Conservation (phyloP, 148 eudicot genomes). For the Suaeda aralocaspica region DNA sequence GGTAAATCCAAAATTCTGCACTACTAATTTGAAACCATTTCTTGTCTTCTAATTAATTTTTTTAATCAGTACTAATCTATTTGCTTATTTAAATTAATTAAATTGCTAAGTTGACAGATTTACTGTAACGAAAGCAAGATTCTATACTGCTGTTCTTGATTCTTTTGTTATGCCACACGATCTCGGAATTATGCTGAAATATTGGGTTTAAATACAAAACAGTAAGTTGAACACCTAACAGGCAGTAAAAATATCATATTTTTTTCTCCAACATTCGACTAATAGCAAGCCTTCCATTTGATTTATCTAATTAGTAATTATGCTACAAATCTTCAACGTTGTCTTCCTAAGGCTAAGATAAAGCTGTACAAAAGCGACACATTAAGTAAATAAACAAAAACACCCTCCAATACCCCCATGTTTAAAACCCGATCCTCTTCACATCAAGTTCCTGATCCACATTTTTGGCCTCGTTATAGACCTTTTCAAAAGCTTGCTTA, state of each 20-base stretch:
- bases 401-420: neutral
- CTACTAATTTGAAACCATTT: neutral
- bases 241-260: neutral
- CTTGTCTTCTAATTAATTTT: neutral
- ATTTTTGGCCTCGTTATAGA: conserved; percentile 55
- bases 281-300: conserved; percentile 3
- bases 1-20: neutral
- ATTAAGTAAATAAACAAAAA: neutral
- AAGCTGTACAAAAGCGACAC: neutral
- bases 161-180: neutral
- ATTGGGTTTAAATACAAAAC: conserved; percentile 1
- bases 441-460: conserved; percentile 51
- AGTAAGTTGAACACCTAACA: conserved; percentile 13
- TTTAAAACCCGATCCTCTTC: conserved; percentile 46
- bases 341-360: neutral
- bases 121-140: neutral
- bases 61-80: conserved; percentile 9
- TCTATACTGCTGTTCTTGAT: conserved; percentile 14
- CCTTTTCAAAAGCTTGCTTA: conserved; percentile 58
- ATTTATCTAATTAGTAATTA: neutral
- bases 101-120: conserved; percentile 11
- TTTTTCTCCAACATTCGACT: neutral
- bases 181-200: neutral
- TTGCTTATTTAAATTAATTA: neutral
- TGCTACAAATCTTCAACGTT: neutral